Percentiles rank a stretch among this genome's conserved stretches.
These are phyloP conservation scores for Malus asiatica DNA, from an alignment of 306 rosid genomes.

Conservation along the genomic window DNA sequence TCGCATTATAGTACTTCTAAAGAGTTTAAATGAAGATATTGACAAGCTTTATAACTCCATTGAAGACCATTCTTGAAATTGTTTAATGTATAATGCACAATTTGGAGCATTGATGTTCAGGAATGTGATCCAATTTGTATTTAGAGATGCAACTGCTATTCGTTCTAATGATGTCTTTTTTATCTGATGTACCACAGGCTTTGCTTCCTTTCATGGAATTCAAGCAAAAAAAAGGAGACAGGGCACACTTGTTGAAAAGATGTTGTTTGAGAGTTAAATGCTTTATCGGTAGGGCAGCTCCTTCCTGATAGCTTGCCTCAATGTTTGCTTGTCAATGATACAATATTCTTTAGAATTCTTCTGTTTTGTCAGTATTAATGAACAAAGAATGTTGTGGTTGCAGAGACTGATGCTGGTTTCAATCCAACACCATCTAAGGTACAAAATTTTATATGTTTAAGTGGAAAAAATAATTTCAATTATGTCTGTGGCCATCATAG, in stretches of 20 bases:
- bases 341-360: background rate
- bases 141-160: background rate
- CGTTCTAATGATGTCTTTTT: background rate
- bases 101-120: background rate
- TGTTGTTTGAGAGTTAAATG: constrained; percentile 60
- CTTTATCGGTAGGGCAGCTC: constrained; percentile 41
- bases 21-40: background rate
- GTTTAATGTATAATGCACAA: background rate
- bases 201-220: constrained; percentile 59
- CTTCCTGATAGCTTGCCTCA: background rate
- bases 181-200: constrained; percentile 21
- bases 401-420: constrained; percentile 70
- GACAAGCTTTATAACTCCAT: background rate
- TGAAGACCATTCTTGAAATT: background rate
- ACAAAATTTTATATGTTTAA: constrained; percentile 2
- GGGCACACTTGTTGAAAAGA: constrained; percentile 31
- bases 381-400: constrained; percentile 11
- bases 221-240: constrained; percentile 35
- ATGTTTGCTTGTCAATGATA: background rate
- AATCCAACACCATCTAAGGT: constrained; percentile 59
- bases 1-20: background rate
- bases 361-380: background rate
- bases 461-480: background rate
- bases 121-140: background rate
- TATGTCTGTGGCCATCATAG: background rate